Base-by-base conservation (phyloP, 2,329 filamentous ascomycete species). In the Chaetomium sp. region DNA sequence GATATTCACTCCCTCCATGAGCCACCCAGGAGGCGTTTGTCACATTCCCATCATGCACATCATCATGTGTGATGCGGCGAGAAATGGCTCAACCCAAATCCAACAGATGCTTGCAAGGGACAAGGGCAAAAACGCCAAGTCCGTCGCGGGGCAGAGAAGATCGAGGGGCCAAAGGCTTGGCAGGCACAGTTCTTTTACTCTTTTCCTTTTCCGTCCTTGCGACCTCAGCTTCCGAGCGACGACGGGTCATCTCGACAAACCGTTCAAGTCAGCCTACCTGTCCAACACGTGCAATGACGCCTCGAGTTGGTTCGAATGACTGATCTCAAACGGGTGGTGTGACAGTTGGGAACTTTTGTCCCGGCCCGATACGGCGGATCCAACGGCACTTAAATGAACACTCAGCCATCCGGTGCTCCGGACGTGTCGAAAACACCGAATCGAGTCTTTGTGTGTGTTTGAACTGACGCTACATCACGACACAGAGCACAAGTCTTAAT, bases 331-430 rank as follows among this genome's bases (percentile, higher is more conserved):
- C 32, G 54, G 38, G 57, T 58, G 57, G 57, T 53, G 56, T 56
- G 55, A 56, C 40, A 11, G 37, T 8, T 6, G 51, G 35, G 9
- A 27, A 27, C 19, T 27, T 12, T 35, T 38, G 42, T 7, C 14
- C 33, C 59, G 59, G 59, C 2, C 59, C 57, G 57, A 59, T 52
- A 36, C 9, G 46, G 41, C 54, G 44, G 45, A 54, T 57, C 46
- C 32, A 19, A 36, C 45, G 54, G 50, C 35, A 49, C 19, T 27
- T 27, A 27, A 27, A 27, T 27, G 19, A 27, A 27, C 19, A 27
- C 19, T 27, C 19, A 27, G 19, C 19, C 19, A 27, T 27, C 19
- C 19, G 19, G 19, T 27, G 19, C 19, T 27, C 19, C 19, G 19
- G 19, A 27, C 19, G 19, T 27, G 19, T 27, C 19, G 19, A 27